Percentiles rank a stretch among this genome's conserved stretches.
These are phyloP conservation scores for Pelagomonas calceolata DNA, from an alignment of 108 stramenopile genomes.

Conservation along the genomic window DNA sequence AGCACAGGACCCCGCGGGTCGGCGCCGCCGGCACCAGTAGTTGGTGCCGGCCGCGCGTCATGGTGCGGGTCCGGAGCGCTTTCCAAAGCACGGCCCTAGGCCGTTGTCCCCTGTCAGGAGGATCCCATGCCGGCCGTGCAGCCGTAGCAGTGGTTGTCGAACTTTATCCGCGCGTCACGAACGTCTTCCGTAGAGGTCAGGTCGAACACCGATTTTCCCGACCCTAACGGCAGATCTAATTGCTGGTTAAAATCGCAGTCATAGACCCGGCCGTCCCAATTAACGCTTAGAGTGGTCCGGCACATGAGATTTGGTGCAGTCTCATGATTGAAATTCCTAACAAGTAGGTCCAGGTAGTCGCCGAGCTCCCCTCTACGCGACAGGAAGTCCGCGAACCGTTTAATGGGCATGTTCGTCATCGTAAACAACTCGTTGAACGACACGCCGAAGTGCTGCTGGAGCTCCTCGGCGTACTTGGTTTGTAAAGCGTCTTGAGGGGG, in stretches of 20 bases:
- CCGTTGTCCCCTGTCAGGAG: constrained; percentile 62
- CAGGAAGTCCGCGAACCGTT: constrained; percentile 88
- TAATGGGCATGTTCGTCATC: constrained; percentile 98
- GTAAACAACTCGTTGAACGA: constrained; percentile 75
- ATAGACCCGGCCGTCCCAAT: constrained; percentile 56
- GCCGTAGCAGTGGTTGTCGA: constrained; percentile 93
- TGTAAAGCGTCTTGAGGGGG: constrained; percentile 58
- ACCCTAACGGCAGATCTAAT: constrained; percentile 30
- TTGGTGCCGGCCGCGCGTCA: no score
- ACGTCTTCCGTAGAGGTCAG: constrained; percentile 67
- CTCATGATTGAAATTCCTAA: constrained; percentile 75
- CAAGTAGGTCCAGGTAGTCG: constrained; percentile 92
- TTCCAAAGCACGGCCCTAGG: no score
- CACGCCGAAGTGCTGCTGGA: constrained; percentile 78
- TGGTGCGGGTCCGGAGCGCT: no score
- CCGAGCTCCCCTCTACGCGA: constrained; percentile 70
- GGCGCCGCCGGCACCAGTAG: no score
- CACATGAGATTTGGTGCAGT: constrained; percentile 73
- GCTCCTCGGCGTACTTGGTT: constrained; percentile 69
- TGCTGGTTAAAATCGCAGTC: constrained; percentile 99
- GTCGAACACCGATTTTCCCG: constrained; percentile 66
- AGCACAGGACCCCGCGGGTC: no score
- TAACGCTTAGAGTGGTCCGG: constrained; percentile 61
- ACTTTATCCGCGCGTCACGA: constrained; percentile 48
- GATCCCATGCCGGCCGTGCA: constrained; percentile 90